Evolutionary conservation across 2,329 filamentous ascomycete genomes (phyloP).

Genomic region (Coniochaeta prunicola): DNA sequence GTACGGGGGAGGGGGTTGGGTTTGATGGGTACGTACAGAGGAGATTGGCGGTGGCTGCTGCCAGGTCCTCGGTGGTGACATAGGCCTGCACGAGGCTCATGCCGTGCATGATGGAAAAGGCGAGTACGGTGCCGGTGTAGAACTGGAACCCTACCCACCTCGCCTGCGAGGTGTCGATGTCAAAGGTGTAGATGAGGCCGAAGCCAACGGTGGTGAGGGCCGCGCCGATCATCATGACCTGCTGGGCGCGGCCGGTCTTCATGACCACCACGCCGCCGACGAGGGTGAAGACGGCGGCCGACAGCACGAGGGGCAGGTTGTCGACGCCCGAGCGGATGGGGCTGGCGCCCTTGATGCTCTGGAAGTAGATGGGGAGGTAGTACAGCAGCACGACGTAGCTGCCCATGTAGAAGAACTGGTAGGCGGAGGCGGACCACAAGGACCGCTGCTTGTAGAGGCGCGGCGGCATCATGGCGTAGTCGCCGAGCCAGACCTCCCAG

Average conservation of each 20-base stretch:
- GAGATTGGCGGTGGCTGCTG: constrained; percentile 10
- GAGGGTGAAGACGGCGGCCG: constrained; percentile 20
- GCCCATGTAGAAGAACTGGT: constrained; percentile 44
- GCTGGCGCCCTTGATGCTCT: constrained; percentile 53
- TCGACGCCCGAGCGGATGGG: constrained; percentile 51
- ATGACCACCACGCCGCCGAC: constrained; percentile 18
- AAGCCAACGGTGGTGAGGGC: constrained; percentile 23
- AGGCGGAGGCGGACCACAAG: constrained; percentile 43
- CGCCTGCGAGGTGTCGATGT: constrained; percentile 15
- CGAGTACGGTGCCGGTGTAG: constrained; percentile 28
- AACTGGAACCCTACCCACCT: constrained; percentile 26
- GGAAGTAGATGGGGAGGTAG: constrained; percentile 65
- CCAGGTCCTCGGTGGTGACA: constrained; percentile 12
- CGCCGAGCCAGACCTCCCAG: constrained; percentile 54
- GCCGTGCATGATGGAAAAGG: constrained; percentile 27
- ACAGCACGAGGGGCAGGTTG: constrained; percentile 25
- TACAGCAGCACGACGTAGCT: constrained; percentile 51
- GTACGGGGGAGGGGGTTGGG: too few species aligned
- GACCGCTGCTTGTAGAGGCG: constrained; percentile 47
- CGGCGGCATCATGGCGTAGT: constrained; percentile 58
- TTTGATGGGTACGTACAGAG: constrained; percentile 7
- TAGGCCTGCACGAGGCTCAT: constrained; percentile 29
- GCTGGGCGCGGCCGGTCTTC: constrained; percentile 11
- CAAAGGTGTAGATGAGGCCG: constrained; percentile 24
- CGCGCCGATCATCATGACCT: constrained; percentile 15